Percentiles rank a stretch among this genome's conserved stretches.
phyloP scores from a whole-genome alignment of 768 basidiomycete species.

The Rhizopogon vinicolor region DNA sequence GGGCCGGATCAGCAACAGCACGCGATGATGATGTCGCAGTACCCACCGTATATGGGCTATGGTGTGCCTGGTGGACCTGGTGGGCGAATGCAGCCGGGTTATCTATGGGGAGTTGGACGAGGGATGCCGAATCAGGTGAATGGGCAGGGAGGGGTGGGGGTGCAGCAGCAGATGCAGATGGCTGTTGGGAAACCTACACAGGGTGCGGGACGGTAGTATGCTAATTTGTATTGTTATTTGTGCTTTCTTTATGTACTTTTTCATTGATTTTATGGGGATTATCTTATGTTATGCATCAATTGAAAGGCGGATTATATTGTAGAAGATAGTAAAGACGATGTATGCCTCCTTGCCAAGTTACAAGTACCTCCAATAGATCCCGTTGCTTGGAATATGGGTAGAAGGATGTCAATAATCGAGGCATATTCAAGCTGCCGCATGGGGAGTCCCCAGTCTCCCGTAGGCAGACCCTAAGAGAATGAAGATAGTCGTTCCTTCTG shows the following conservation, averaged over 20 bases:
- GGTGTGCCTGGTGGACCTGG: constrained; percentile 13
- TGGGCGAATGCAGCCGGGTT: constrained; percentile 14
- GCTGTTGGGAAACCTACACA: constrained; percentile 28
- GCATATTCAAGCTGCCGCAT: no score
- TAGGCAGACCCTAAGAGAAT: no score
- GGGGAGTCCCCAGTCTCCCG: no score
- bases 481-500: no score
- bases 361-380: background rate
- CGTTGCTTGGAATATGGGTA: background rate
- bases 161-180: constrained; percentile 26
- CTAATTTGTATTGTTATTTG: constrained; percentile 1
- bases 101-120: constrained; percentile 23
- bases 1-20: constrained; percentile 28
- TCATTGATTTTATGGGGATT: background rate
- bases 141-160: constrained; percentile 18
- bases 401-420: no score
- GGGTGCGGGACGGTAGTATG: constrained; percentile 28
- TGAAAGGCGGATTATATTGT: background rate
- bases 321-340: no score
- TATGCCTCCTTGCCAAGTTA: no score
- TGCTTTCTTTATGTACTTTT: constrained; percentile 4
- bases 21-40: constrained; percentile 24
- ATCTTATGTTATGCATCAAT: background rate
- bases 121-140: constrained; percentile 13
- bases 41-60: constrained; percentile 12